Evolutionary conservation across 352 stramenopile genomes (phyloP), one percentile per base, ranked within the genome.

Genomic region (Pythium rishiriense): DNA sequence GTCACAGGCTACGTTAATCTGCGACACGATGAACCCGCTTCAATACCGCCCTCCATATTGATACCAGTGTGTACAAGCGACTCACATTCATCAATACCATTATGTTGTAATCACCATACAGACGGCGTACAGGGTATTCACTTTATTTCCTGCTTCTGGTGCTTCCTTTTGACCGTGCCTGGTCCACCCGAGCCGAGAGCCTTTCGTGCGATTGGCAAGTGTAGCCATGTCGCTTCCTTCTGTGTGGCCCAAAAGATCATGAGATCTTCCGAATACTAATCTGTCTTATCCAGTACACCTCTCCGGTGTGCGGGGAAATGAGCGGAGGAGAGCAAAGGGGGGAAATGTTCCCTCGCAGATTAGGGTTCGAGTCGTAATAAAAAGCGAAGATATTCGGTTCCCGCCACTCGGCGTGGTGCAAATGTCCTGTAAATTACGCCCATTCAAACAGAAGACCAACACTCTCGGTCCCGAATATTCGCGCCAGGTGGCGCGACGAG

Each of bases 401-500:
- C n/a, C n/a, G n/a, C n/a, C n/a, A n/a, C n/a, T n/a, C n/a, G n/a
- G n/a, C n/a, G n/a, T n/a, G n/a, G n/a, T n/a, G n/a, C n/a, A n/a
- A n/a, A n/a, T n/a, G n/a, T n/a, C n/a, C n/a, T n/a, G 46, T 46
- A 68, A 62, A 24, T 47, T 58, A 62, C 53, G 15, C 14, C 8
- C 17, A 39, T 64, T 67, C 46, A 59, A 69, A 63, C 53, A 0
- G 15, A 11, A 1, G 45, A 69, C 62, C 62, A 60, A 56, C 62
- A 69, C 56, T 69, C 62, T 58, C n/a, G 47, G 19, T 10, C 24
- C 33, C 43, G 62, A 69, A 69, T 60, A 64, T 69, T 69, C 62
- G 54, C 49, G 62, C 62, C 47, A 60, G 33, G 62, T 58, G 62
- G 54, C 42, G 53, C 53, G 25, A 51, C 39, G 39, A 6, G 43